Conservation (phyloP, 495 filamentous ascomycete species). For the Podospora anserina region DNA sequence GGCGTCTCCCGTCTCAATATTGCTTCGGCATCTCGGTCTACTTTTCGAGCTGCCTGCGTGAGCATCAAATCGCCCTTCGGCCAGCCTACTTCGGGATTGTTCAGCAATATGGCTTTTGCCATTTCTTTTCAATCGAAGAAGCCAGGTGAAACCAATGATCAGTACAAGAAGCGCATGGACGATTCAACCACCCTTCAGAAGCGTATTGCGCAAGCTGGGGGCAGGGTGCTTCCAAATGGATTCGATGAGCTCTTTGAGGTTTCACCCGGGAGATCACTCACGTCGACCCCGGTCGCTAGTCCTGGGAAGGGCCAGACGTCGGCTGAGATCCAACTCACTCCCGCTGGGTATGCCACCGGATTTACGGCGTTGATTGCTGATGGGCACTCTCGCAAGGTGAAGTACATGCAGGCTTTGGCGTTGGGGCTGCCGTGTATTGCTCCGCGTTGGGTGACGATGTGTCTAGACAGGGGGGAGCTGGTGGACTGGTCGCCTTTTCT, state of each 20-base stretch:
- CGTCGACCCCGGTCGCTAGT: constrained; percentile 18
- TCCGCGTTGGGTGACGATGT: constrained; percentile 74
- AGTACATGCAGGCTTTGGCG: constrained; percentile 94
- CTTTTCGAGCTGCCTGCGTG: constrained; percentile 14
- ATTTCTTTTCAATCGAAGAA: constrained; percentile 59
- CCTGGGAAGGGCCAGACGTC: constrained; percentile 25
- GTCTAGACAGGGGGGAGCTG: constrained; percentile 54
- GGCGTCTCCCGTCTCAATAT: constrained; percentile 21
- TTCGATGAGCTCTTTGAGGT: constrained; percentile 81
- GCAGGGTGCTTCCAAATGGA: constrained; percentile 65
- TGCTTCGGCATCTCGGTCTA: constrained; percentile 11
- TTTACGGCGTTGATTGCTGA: constrained; percentile 87
- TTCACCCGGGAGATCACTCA: constrained; percentile 32
- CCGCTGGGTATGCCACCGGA: constrained; percentile 54
- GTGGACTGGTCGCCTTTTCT: constrained; percentile 80
- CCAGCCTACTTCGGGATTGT: constrained; percentile 42
- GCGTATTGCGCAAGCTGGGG: constrained; percentile 60
- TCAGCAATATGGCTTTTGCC: constrained; percentile 77
- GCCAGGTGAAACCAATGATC: constrained; percentile 51
- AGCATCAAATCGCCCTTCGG: constrained; percentile 7
- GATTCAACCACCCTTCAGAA: constrained; percentile 36
- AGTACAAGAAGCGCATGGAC: constrained; percentile 48
- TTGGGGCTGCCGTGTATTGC: constrained; percentile 83
- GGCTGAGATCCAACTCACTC: constrained; percentile 35
- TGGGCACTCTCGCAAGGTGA: constrained; percentile 79